Evolutionary conservation across 2,329 filamentous ascomycete genomes (phyloP).

Genomic region (Aspergillus sp.): DNA sequence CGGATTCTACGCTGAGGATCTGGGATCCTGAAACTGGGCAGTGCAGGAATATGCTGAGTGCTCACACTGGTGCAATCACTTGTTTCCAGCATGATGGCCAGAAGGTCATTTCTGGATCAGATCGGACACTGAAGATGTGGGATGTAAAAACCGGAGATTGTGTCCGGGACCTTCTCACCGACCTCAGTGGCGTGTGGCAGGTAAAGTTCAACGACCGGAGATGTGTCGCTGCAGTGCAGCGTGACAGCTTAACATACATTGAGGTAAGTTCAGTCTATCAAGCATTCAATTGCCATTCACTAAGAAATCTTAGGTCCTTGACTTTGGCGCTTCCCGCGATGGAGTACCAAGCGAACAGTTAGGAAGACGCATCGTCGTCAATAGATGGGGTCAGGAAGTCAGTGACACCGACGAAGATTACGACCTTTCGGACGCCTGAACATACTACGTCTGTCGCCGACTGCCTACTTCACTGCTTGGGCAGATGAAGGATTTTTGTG

Average conservation of each 20-base stretch:
- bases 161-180: constrained; percentile 86
- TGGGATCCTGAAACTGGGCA: constrained; percentile 94
- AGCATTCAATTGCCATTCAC: constrained; percentile 12
- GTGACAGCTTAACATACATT: constrained; percentile 89
- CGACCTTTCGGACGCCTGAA: constrained; percentile 27
- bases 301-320: constrained; percentile 71
- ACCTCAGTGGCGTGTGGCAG: constrained; percentile 97
- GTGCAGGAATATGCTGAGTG: constrained; percentile 85
- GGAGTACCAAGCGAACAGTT: constrained; percentile 76
- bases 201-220: constrained; percentile 95
- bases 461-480: neutral
- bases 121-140: constrained; percentile 98
- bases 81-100: constrained; percentile 97
- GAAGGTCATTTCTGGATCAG: constrained; percentile 95
- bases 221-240: constrained; percentile 94
- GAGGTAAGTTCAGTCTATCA: constrained; percentile 66
- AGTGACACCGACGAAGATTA: constrained; percentile 38
- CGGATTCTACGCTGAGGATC: constrained; percentile 90
- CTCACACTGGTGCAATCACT: constrained; percentile 95
- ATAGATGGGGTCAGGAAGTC: constrained; percentile 43
- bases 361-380: constrained; percentile 69
- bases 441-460: neutral
- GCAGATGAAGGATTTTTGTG: neutral
- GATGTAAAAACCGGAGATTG: constrained; percentile 90
- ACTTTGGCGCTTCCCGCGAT: constrained; percentile 92